Conservation (phyloP, 208 protist species). For the Crithidia expoeki region DNA sequence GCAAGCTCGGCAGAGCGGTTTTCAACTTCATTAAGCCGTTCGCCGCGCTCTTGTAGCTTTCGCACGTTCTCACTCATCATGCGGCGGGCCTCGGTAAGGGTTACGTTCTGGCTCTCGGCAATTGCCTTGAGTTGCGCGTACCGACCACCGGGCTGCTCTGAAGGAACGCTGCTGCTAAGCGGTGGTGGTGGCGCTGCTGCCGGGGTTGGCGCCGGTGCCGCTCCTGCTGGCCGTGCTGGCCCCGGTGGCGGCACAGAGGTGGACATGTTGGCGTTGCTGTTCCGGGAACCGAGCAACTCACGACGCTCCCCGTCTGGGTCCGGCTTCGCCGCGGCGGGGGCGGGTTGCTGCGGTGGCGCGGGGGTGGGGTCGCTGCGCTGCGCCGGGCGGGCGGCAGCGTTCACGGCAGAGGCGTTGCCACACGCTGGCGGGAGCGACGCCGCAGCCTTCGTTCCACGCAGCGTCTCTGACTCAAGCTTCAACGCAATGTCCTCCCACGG, state of each 20-base stretch:
- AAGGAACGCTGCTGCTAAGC: neutral
- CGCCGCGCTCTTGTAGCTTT: constrained; percentile 71
- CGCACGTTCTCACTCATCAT: constrained; percentile 85
- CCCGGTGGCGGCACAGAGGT: constrained; percentile 2
- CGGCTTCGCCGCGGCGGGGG: constrained; percentile 1
- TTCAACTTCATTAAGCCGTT: constrained; percentile 63
- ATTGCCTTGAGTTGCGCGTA: constrained; percentile 84
- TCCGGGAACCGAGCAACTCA: constrained; percentile 30
- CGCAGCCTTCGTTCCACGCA: constrained; percentile 36
- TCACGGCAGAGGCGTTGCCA: neutral
- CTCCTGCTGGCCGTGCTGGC: neutral
- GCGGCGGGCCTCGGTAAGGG: constrained; percentile 74
- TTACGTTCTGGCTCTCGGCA: constrained; percentile 78
- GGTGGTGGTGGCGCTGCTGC: neutral
- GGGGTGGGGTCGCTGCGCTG: neutral
- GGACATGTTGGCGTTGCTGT: neutral
- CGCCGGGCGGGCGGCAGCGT: constrained; percentile 3
- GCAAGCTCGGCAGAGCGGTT: constrained; percentile 72
- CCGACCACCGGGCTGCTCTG: constrained; percentile 39
- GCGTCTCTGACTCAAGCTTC: constrained; percentile 72
- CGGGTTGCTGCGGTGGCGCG: neutral
- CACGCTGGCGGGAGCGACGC: neutral
- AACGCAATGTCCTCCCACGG: constrained; percentile 82
- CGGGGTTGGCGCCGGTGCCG: neutral
- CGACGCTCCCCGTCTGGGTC: constrained; percentile 34